Percentiles rank a stretch among this genome's conserved stretches.
Conservation (phyloP, 2,329 filamentous ascomycete species). For the Pseudonectria buxi region DNA sequence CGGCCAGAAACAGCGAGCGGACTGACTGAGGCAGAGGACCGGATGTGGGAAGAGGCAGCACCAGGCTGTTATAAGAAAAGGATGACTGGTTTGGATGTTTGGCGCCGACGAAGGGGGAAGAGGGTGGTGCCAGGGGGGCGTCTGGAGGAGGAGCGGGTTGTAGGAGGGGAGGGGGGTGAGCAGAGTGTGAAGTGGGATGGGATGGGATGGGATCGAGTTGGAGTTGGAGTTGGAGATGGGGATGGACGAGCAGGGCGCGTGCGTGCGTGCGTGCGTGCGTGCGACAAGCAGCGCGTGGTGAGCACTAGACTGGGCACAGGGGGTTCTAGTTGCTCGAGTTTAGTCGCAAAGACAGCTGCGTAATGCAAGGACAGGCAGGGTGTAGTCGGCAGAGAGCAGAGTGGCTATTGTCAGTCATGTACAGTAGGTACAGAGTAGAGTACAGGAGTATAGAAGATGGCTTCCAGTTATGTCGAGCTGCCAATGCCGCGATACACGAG, state of each 20-base stretch:
- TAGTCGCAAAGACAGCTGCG: too few species aligned
- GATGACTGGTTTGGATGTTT: conserved; percentile 19
- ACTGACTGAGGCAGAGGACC: conserved; percentile 20
- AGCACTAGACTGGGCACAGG: too few species aligned
- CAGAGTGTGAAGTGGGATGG: conserved; percentile 12
- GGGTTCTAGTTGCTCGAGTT: too few species aligned
- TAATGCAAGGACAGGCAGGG: too few species aligned
- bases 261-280: conserved; percentile 11
- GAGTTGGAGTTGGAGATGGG: conserved; percentile 9
- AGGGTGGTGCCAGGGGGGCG: conserved; percentile 20
- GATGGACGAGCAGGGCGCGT: conserved; percentile 19
- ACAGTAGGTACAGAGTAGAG: too few species aligned
- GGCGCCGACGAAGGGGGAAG: conserved; percentile 19
- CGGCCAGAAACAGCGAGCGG: conserved; percentile 20
- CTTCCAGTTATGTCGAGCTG: too few species aligned
- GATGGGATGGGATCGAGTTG: conserved; percentile 10
- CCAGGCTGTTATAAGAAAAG: conserved; percentile 22
- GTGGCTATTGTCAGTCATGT: too few species aligned
- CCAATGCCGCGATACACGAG: too few species aligned
- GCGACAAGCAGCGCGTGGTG: too few species aligned
- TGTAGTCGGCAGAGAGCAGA: too few species aligned
- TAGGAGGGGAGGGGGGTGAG: conserved; percentile 8
- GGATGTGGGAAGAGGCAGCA: conserved; percentile 16
- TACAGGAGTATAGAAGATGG: too few species aligned
- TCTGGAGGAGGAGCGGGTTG: conserved; percentile 17